phyloP scores from a whole-genome alignment of 768 basidiomycete species.

The Xerocomellus dryophilus region DNA sequence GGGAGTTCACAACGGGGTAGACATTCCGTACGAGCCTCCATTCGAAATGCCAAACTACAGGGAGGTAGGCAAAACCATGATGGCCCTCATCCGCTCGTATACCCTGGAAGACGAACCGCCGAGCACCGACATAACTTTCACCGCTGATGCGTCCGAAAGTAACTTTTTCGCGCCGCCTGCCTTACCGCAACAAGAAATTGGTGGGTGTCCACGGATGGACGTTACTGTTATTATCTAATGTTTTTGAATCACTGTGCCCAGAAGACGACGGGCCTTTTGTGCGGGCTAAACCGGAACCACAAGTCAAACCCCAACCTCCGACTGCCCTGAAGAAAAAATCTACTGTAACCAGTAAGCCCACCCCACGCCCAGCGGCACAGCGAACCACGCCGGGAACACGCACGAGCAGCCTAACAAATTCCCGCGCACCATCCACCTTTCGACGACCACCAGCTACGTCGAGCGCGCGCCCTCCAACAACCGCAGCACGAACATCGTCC shows the following conservation, averaged over 20 bases:
- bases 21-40: constrained; percentile 41
- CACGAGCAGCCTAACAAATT: background rate
- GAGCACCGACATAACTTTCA: constrained; percentile 19
- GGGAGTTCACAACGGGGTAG: constrained; percentile 25
- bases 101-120: constrained; percentile 33
- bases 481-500: background rate
- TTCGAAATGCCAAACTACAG: constrained; percentile 52
- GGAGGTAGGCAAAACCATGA: constrained; percentile 37
- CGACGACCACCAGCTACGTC: constrained; percentile 9
- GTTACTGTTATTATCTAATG: background rate
- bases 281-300: constrained; percentile 5
- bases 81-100: constrained; percentile 36
- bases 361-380: constrained; percentile 9
- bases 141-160: constrained; percentile 15
- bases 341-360: background rate
- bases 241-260: background rate
- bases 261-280: constrained; percentile 32
- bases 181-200: constrained; percentile 22
- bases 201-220: constrained; percentile 12
- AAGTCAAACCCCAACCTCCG: constrained; percentile 9
- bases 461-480: constrained; percentile 8
- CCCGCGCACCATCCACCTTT: constrained; percentile 11
- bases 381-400: constrained; percentile 3
- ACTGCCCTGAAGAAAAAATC: background rate
- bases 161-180: constrained; percentile 20